phyloP scores from a whole-genome alignment of 306 rosid genomes.

The Mucuna pruriens region DNA sequence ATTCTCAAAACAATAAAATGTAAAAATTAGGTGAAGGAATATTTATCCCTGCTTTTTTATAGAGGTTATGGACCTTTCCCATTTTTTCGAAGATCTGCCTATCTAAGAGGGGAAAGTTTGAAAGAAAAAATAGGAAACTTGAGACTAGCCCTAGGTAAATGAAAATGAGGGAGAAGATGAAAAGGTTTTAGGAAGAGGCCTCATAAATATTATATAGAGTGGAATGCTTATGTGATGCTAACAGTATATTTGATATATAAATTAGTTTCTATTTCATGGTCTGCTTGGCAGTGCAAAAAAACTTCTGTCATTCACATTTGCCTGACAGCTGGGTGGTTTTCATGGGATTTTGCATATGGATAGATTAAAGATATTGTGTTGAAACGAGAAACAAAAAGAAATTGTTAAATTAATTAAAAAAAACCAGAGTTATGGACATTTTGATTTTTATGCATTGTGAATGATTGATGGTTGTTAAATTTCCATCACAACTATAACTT shows the following conservation, averaged over 20 bases:
- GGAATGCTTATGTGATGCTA: constrained; percentile 7
- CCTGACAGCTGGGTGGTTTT: constrained; percentile 29
- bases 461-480: constrained; percentile 19
- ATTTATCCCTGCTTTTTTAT: constrained; percentile 11
- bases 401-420: background rate
- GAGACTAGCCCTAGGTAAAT: constrained; percentile 19
- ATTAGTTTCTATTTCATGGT: background rate
- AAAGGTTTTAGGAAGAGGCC: background rate
- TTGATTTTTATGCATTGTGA: constrained; percentile 1
- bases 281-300: constrained; percentile 20
- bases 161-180: background rate
- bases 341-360: constrained; percentile 12
- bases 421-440: background rate
- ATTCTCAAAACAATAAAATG: background rate
- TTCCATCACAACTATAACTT: constrained; percentile 9
- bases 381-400: background rate
- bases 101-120: background rate
- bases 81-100: background rate
- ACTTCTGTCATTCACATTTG: constrained; percentile 16
- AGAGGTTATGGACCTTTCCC: background rate
- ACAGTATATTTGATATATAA: background rate
- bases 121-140: background rate
- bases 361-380: constrained; percentile 24
- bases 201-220: constrained; percentile 7
- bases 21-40: background rate